Evolutionary conservation across 1,284 basidiomycete genomes (phyloP).

Genomic region (Cystobasidium slooffiae): DNA sequence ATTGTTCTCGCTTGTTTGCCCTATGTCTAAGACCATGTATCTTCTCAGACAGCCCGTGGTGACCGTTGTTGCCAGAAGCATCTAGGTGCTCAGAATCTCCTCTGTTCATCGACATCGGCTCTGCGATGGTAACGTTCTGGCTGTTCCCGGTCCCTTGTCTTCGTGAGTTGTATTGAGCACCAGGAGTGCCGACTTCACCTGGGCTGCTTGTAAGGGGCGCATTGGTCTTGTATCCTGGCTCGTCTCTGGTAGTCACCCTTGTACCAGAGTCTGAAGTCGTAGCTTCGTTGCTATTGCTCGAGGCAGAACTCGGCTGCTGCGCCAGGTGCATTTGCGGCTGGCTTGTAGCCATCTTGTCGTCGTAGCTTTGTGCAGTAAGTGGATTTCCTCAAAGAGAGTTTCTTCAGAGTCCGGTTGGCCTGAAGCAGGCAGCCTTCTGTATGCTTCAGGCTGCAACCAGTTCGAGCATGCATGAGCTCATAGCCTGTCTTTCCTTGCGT

Average conservation of each 20-base stretch:
- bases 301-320: not conserved
- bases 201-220: constrained; percentile 5
- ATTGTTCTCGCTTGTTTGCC: constrained; percentile 19
- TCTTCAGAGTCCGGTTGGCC: too few relatives aligned
- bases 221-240: not conserved
- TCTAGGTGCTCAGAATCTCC: not conserved
- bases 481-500: too few relatives aligned
- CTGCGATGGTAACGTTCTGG: not conserved
- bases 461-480: too few relatives aligned
- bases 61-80: not conserved
- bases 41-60: constrained; percentile 12
- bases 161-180: not conserved
- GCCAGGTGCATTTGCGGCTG: not conserved
- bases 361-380: too few relatives aligned
- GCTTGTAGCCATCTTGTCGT: not conserved
- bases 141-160: constrained; percentile 9
- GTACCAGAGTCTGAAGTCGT: constrained; percentile 3
- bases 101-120: not conserved
- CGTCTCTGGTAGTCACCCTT: not conserved
- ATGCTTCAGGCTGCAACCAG: too few relatives aligned
- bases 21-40: constrained; percentile 29
- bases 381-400: not conserved
- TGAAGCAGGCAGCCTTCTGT: too few relatives aligned
- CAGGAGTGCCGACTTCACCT: not conserved
- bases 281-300: constrained; percentile 3